These are phyloP conservation scores for Choiromyces venosus DNA, from an alignment of 495 filamentous ascomycete species.

Conservation along the genomic window DNA sequence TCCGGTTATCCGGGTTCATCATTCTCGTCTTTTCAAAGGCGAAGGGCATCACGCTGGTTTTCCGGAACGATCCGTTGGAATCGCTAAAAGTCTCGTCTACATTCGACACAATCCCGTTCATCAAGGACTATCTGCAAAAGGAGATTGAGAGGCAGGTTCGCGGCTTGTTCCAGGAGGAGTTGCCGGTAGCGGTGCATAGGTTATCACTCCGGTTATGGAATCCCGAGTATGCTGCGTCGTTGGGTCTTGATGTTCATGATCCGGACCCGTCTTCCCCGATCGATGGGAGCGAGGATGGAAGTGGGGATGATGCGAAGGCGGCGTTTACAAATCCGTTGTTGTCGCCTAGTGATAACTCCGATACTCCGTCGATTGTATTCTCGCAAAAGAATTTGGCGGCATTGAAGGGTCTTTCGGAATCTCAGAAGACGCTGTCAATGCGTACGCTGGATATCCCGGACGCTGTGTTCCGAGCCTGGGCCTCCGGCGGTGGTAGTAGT, in stretches of 20 bases:
- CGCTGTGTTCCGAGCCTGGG: slow-evolving; percentile 86
- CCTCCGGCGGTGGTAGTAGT: slow-evolving; percentile 47
- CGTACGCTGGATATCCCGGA: slow-evolving; percentile 79
- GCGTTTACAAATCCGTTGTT: slow-evolving; percentile 35
- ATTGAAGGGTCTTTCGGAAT: slow-evolving; percentile 68
- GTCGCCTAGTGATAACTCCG: slow-evolving; percentile 32
- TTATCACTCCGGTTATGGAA: slow-evolving; percentile 86
- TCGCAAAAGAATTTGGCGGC: slow-evolving; percentile 36
- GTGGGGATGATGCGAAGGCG: slow-evolving; percentile 48
- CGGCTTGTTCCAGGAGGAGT: slow-evolving; percentile 91
- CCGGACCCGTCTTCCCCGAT: slow-evolving; percentile 19
- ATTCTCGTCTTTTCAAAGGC: slow-evolving; percentile 95
- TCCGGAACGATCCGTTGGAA: slow-evolving; percentile 95
- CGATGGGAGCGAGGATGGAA: slow-evolving; percentile 45
- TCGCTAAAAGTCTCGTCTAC: slow-evolving; percentile 97
- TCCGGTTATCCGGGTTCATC: slow-evolving; percentile 94
- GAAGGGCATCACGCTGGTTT: slow-evolving; percentile 92
- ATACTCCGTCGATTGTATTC: slow-evolving; percentile 29
- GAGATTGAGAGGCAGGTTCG: slow-evolving; percentile 94
- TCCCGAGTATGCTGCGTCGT: slow-evolving; percentile 64
- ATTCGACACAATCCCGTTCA: slow-evolving; percentile 97
- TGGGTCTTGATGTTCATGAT: slow-evolving; percentile 27
- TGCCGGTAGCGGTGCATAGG: slow-evolving; percentile 91
- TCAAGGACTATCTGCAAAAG: slow-evolving; percentile 91
- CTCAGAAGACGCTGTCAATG: slow-evolving; percentile 78